Conservation (phyloP, 163 green algal genomes). For the Scenedesmus sp. region DNA sequence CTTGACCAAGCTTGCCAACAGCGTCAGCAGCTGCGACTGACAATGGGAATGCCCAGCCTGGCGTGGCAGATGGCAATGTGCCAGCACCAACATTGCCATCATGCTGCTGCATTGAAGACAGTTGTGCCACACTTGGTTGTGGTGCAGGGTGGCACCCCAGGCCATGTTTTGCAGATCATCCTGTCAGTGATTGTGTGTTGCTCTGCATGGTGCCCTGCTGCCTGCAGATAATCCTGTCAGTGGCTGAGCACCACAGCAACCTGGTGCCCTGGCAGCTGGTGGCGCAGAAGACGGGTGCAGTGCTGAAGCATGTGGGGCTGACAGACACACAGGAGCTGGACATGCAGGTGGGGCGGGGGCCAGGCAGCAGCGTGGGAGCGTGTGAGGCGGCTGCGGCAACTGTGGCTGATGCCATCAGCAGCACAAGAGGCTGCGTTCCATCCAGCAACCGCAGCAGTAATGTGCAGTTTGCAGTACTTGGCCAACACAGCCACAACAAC, state of each 20-base stretch:
- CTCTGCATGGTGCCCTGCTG: not conserved
- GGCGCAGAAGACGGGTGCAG: constrained; percentile 77
- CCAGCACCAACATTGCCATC: too few relatives aligned
- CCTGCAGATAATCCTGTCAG: constrained; percentile 88
- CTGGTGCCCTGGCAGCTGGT: constrained; percentile 94
- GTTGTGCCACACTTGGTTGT: too few relatives aligned
- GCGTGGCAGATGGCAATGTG: not conserved
- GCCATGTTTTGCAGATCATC: too few relatives aligned
- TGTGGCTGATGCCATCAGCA: not conserved
- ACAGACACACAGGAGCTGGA: constrained; percentile 81
- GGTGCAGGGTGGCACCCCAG: too few relatives aligned
- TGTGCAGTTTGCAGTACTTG: not conserved
- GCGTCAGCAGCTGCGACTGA: too few relatives aligned
- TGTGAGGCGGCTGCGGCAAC: not conserved
- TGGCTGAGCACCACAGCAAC: constrained; percentile 95
- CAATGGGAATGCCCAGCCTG: not conserved
- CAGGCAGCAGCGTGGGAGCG: not conserved
- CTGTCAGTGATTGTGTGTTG: not conserved
- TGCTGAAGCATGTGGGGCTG: constrained; percentile 81
- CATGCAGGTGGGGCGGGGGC: constrained; percentile 67
- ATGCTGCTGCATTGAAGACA: not conserved
- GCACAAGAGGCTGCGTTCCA: not conserved
- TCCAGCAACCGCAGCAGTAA: not conserved
- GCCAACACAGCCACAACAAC: not conserved
- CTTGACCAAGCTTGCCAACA: too few relatives aligned